phyloP scores from a whole-genome alignment of 2,329 filamentous ascomycete species.

The Gliomastix tumulicola region DNA sequence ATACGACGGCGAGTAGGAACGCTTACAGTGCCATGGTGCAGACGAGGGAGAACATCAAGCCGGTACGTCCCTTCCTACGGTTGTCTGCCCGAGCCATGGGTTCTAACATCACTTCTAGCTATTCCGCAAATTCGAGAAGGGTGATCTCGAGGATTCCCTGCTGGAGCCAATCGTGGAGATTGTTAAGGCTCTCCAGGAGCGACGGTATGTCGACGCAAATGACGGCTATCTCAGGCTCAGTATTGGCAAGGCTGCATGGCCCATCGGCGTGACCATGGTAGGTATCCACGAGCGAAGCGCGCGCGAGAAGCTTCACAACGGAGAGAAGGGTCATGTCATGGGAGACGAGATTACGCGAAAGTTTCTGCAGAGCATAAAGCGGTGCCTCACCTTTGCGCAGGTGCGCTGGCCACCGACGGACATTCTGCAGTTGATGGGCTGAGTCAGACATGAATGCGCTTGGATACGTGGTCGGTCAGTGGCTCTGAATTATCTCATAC shows the following conservation, averaged over 20 bases:
- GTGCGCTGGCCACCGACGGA: conserved; percentile 94
- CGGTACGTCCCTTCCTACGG: conserved; percentile 34
- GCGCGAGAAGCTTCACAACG: conserved; percentile 88
- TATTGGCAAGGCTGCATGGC: conserved; percentile 96
- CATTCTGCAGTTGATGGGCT: conserved; percentile 87
- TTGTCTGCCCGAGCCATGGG: background rate
- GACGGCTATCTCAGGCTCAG: conserved; percentile 88
- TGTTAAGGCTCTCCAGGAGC: conserved; percentile 80
- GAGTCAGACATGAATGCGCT: too few relatives aligned
- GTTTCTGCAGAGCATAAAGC: conserved; percentile 95
- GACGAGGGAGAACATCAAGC: conserved; percentile 79
- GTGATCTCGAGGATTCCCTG: conserved; percentile 70
- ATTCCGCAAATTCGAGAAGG: conserved; percentile 82
- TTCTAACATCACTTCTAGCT: conserved; percentile 34
- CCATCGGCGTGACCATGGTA: conserved; percentile 99
- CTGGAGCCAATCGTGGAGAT: conserved; percentile 85
- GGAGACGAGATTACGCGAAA: conserved; percentile 94
- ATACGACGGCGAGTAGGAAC: conserved; percentile 71
- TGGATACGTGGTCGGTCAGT: too few relatives aligned
- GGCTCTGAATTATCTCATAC: too few relatives aligned
- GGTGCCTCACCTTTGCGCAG: conserved; percentile 93
- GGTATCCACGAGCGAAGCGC: conserved; percentile 97
- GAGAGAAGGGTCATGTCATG: conserved; percentile 88
- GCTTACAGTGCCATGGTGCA: conserved; percentile 82
- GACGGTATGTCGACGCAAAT: conserved; percentile 92